Evolutionary conservation across 2,329 filamentous ascomycete genomes (phyloP).

Genomic region (Ophiostoma fasciatum): DNA sequence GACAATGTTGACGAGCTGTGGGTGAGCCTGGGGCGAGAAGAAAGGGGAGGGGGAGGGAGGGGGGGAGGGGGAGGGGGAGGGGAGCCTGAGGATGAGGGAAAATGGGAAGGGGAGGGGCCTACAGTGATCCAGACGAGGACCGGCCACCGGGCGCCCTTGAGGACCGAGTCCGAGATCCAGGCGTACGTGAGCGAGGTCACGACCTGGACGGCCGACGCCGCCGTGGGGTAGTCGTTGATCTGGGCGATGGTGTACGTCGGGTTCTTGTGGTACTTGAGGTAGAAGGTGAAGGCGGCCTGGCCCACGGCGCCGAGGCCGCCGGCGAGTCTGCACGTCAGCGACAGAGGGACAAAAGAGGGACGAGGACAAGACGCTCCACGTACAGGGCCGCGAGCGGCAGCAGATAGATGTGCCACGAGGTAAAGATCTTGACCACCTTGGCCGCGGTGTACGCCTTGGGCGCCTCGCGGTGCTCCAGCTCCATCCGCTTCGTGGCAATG

Average conservation of each 20-base stretch:
- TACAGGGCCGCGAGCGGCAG: constrained; percentile 44
- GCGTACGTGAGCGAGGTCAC: constrained; percentile 47
- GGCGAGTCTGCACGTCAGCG: too few species aligned
- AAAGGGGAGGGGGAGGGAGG: too few species aligned
- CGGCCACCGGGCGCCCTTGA: constrained; percentile 47
- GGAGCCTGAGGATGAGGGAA: too few species aligned
- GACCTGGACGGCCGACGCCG: constrained; percentile 37
- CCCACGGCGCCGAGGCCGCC: constrained; percentile 31
- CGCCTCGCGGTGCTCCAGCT: constrained; percentile 28
- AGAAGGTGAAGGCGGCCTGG: constrained; percentile 40
- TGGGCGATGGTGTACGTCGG: constrained; percentile 26
- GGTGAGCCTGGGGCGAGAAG: too few species aligned
- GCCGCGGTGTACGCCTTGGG: constrained; percentile 23
- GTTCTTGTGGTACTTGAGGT: constrained; percentile 31
- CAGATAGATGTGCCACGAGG: constrained; percentile 49
- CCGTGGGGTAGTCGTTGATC: constrained; percentile 43
- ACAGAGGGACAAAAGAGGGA: too few species aligned
- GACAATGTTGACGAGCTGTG: constrained; percentile 27
- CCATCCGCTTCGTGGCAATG: constrained; percentile 25
- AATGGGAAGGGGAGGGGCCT: too few species aligned
- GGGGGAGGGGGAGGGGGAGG: too few species aligned
- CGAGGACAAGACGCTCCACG: too few species aligned
- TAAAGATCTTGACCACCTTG: constrained; percentile 46
- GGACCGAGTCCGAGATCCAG: constrained; percentile 48
- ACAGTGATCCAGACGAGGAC: constrained; percentile 50